phyloP scores from a whole-genome alignment of 2,329 filamentous ascomycete genomes.

The Aspergillus aculeatinus region DNA sequence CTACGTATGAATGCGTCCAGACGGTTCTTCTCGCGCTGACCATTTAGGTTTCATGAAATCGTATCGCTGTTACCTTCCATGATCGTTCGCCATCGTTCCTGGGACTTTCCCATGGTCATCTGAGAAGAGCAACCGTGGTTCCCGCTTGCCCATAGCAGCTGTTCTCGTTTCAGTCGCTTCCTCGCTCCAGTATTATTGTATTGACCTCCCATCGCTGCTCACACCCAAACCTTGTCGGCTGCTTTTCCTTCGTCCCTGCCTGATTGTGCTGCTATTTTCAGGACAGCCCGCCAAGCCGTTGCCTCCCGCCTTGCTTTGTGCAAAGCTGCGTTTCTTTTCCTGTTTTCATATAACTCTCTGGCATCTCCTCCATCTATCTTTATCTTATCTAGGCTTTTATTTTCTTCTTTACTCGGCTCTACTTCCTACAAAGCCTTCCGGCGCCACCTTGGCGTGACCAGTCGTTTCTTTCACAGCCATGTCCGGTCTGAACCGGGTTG shows the following conservation, averaged over 20 bases:
- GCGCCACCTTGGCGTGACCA: background rate
- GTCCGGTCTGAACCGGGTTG: conserved; percentile 23
- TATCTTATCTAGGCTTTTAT: conserved; percentile 1
- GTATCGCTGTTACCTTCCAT: too few relatives aligned
- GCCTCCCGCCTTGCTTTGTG: background rate
- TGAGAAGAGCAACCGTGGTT: background rate
- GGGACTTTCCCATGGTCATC: background rate
- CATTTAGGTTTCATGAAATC: too few relatives aligned
- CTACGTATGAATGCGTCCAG: too few relatives aligned
- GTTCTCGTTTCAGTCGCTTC: conserved; percentile 2
- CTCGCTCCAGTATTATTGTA: background rate
- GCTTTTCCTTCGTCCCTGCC: background rate
- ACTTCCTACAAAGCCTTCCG: background rate
- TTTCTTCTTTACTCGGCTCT: background rate
- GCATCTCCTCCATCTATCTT: background rate
- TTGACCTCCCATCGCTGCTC: background rate
- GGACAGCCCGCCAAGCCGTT: background rate
- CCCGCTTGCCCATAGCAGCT: background rate
- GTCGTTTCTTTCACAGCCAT: conserved; percentile 12
- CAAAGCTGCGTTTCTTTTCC: background rate
- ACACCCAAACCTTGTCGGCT: background rate
- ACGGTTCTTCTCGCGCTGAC: too few relatives aligned
- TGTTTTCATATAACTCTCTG: background rate
- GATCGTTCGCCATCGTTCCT: background rate
- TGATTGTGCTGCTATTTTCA: background rate